phyloP scores from a whole-genome alignment of 2,329 filamentous ascomycete genomes.

The Xylaria hypoxylon region DNA sequence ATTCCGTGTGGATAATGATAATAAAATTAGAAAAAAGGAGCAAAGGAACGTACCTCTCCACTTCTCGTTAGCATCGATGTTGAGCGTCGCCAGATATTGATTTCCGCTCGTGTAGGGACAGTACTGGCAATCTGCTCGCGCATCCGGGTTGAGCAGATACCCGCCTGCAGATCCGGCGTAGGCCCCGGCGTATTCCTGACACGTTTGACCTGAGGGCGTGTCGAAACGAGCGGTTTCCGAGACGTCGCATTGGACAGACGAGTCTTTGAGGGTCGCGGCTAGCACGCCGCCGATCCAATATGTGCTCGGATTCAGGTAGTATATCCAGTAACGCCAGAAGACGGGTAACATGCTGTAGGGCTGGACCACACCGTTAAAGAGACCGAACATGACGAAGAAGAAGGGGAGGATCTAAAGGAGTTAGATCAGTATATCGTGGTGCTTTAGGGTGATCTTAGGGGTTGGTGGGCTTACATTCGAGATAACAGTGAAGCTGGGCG shows the following conservation, averaged over 20 bases:
- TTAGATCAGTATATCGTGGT: slow-evolving; percentile 5
- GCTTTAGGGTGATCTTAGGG: not conserved
- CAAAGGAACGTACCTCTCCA: slow-evolving; percentile 67
- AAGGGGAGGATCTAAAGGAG: slow-evolving; percentile 70
- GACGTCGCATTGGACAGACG: slow-evolving; percentile 61
- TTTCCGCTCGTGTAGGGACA: slow-evolving; percentile 70
- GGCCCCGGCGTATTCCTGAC: slow-evolving; percentile 69
- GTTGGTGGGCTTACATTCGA: slow-evolving; percentile 63
- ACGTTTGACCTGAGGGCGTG: slow-evolving; percentile 73
- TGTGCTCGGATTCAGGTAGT: slow-evolving; percentile 72
- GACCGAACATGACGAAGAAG: slow-evolving; percentile 81
- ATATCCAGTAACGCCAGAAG: slow-evolving; percentile 81
- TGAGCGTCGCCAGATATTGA: slow-evolving; percentile 72
- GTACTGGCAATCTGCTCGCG: slow-evolving; percentile 72
- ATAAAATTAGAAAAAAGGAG: not conserved
- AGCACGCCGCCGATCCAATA: slow-evolving; percentile 80
- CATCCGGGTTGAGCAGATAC: slow-evolving; percentile 72
- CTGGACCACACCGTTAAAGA: slow-evolving; percentile 83
- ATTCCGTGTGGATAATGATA: no score
- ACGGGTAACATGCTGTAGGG: slow-evolving; percentile 73
- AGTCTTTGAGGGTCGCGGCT: slow-evolving; percentile 67
- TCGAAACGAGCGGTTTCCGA: slow-evolving; percentile 62
- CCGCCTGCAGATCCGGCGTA: slow-evolving; percentile 67
- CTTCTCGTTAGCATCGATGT: slow-evolving; percentile 67
- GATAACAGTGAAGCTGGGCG: slow-evolving; percentile 82